Conservation (phyloP, 345 rosid genomes). For the Arabis alpina region DNA sequence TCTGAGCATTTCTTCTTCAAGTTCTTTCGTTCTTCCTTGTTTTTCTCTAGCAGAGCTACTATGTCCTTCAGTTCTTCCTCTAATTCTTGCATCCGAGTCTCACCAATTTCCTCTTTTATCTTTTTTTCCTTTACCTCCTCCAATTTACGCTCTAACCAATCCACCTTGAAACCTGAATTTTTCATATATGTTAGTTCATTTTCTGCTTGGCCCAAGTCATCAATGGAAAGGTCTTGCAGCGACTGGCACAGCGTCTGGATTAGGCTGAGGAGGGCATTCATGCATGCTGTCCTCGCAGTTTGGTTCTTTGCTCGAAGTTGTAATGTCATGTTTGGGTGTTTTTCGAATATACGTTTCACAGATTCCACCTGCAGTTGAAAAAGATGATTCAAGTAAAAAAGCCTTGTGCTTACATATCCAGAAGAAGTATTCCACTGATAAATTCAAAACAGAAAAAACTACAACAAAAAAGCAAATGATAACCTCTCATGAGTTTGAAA, state of each 20-base stretch:
- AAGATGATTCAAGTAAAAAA: neutral
- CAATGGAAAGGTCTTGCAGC: neutral
- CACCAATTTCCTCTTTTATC: neutral
- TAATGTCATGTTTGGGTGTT: neutral
- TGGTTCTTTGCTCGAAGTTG: neutral
- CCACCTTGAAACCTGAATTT: neutral
- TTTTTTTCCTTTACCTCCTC: slow-evolving; percentile 8
- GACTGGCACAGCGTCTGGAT: neutral
- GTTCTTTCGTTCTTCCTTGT: neutral
- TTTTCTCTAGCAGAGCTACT: slow-evolving; percentile 5
- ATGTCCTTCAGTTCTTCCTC: neutral
- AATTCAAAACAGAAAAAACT: neutral
- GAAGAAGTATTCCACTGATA: too few species aligned
- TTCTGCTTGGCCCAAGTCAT: slow-evolving; percentile 12
- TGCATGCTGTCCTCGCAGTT: neutral
- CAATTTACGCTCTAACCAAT: slow-evolving; percentile 21
- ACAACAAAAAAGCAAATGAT: neutral
- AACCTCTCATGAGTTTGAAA: neutral
- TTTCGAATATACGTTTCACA: neutral
- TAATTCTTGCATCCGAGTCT: neutral
- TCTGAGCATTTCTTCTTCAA: neutral
- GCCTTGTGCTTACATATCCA: too few species aligned
- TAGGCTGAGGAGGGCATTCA: neutral
- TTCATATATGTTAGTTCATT: neutral
- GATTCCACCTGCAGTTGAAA: neutral